Base-by-base conservation (phyloP, 768 basidiomycete genomes). In the Tulasnella sp. region DNA sequence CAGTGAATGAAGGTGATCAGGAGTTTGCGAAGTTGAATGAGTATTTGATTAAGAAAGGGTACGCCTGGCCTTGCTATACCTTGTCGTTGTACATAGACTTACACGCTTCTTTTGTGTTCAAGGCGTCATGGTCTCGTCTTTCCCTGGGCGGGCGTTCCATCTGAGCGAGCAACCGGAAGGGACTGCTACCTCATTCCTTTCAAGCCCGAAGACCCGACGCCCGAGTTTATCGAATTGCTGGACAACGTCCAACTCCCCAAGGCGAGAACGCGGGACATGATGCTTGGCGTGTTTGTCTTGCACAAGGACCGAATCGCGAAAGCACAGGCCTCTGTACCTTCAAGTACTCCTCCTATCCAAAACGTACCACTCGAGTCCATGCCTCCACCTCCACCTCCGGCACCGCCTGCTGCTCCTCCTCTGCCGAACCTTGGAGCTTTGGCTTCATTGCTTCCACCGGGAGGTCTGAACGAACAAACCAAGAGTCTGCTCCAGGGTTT, bases 101-200 rank as follows among this genome's bases (percentile, higher is more conserved):
- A 37, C 16, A 37, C 34, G 1, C 11, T 50, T 11, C 2, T 54
- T 46, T 1, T 34, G 28, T 28, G 82, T 85, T 18, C 84, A 96
- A 54, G 95, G 76, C 95, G 95, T 31, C 94, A 96, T 84, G 95
- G 93, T 14, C 89, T 96, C 31, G 90, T 95, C 28, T 95, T 96
- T 82, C 95, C 95, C 12, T 96, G 95, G 95, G 93, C 94, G 0
- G 88, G 88, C 73, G 89, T 90, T 58, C 92, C 93, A 12, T 92
- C 93, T 82, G 92, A 95, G 16, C 86, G 90, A 83, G 89, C 90
- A 79, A 93, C 93, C 58, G 96, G 95, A 46, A 93, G 93, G 79
- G 96, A 97, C 84, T 86, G 97, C 48, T 97, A 97, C 83, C 90
- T 97, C 82, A 89, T 97, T 24, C 96, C 96, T 1, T 86, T 97